phyloP scores from a whole-genome alignment of 805 yeast genomes.

The Nakazawaea holstii region DNA sequence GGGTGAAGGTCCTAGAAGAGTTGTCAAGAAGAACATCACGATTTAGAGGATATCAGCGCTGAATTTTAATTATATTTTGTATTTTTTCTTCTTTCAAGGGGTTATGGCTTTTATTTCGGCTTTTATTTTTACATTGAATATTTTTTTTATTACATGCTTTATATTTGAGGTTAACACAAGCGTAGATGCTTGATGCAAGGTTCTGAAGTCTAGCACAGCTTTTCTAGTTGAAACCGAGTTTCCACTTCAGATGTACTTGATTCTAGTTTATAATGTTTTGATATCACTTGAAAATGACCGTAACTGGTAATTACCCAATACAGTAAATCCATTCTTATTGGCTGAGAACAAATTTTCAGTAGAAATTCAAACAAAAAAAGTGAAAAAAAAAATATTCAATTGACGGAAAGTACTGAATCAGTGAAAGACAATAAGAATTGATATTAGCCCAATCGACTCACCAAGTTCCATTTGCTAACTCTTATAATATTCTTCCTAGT shows the following conservation, averaged over 20 bases:
- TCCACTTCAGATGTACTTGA: no score
- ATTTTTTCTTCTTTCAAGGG: not conserved
- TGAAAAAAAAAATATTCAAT: not conserved
- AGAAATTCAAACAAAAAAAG: not conserved
- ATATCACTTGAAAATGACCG: not conserved
- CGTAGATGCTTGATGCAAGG: no score
- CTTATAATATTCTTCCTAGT: no score
- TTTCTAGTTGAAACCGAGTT: no score
- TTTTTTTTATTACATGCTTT: no score
- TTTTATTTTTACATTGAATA: not conserved
- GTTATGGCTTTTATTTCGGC: not conserved
- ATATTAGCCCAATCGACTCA: not conserved
- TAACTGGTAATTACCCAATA: not conserved
- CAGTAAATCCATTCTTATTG: slow-evolving; percentile 3
- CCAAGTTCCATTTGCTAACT: no score
- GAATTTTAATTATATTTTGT: not conserved
- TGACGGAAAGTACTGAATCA: not conserved
- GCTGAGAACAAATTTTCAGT: not conserved
- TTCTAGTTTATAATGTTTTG: not conserved
- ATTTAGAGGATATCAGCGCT: not conserved
- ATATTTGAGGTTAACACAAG: no score
- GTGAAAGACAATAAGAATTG: not conserved
- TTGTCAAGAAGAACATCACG: slow-evolving; percentile 27
- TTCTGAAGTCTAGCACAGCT: no score
- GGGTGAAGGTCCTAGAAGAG: slow-evolving; percentile 70